phyloP scores from a whole-genome alignment of 371 early-diverging fungal species.

The Mortierella polycephala region DNA sequence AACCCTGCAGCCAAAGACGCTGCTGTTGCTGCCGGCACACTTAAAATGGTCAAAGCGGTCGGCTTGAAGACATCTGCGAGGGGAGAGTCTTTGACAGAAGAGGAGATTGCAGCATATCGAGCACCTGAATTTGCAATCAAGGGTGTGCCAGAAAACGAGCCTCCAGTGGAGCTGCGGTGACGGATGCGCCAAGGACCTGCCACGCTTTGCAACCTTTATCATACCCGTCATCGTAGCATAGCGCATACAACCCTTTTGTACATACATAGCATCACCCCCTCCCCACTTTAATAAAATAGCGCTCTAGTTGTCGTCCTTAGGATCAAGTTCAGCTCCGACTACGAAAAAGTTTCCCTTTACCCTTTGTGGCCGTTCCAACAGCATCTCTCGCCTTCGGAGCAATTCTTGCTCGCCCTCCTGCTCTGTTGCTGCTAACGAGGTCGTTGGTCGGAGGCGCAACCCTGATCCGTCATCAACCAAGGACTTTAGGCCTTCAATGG shows the following conservation, averaged over 20 bases:
- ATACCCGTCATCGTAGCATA: not conserved
- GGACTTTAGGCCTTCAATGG: slow-evolving; percentile 23
- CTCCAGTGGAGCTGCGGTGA: slow-evolving; percentile 59
- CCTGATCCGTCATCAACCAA: slow-evolving; percentile 49
- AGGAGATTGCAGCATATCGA: slow-evolving; percentile 55
- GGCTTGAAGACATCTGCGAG: slow-evolving; percentile 14
- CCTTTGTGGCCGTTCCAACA: slow-evolving; percentile 23
- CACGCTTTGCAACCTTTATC: not conserved
- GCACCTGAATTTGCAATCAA: slow-evolving; percentile 56
- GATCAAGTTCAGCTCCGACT: slow-evolving; percentile 27
- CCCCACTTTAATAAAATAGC: not conserved
- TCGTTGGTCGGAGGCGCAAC: slow-evolving; percentile 16
- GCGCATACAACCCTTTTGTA: not conserved
- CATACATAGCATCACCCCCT: slow-evolving; percentile 6
- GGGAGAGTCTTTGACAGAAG: slow-evolving; percentile 27
- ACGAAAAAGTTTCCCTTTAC: slow-evolving; percentile 51
- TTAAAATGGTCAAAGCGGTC: slow-evolving; percentile 36
- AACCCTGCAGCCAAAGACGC: slow-evolving; percentile 8
- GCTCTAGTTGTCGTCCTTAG: slow-evolving; percentile 20
- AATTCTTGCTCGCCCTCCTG: slow-evolving; percentile 11
- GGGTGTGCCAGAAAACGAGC: slow-evolving; percentile 62
- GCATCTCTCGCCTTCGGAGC: slow-evolving; percentile 17
- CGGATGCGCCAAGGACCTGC: not conserved
- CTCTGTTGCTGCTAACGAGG: not conserved
- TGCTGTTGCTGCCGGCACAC: slow-evolving; percentile 10